Evolutionary conservation across 164 flowering plant genomes (phyloP), one percentile per base, ranked within the genome.

Genomic region (Echeveria elegans): DNA sequence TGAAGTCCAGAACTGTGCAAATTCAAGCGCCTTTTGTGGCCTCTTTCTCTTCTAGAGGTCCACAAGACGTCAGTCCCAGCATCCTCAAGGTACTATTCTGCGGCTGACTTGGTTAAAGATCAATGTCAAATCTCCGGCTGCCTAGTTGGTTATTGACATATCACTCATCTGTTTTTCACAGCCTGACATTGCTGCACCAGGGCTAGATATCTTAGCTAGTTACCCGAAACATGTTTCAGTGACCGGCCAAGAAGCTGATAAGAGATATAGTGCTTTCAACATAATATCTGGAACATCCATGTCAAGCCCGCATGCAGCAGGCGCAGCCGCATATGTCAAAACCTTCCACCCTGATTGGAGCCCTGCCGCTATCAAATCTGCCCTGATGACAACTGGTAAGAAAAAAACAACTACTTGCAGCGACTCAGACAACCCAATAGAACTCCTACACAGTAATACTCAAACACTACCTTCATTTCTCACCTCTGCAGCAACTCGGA

Each of bases 171-270:
- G 18, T 32, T 45, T 66, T 38, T 67, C 9, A 58, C 86, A 89
- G 93, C 97, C 94, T 5, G 97, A 90, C 66, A 43, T 87, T 38
- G 61, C 81, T 9, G 97, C 94, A 30, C 97, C 97, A 14, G 97
- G 97, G 10, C 66, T 84, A 14, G 71, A 76, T 73, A 88, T 90
- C 68, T 63, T 90, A n/a, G 94, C 97, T 9, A 89, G 82, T 2
- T 90, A 68, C 62, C 36, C 90, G 2, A 66, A 64, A 62, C 63
- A 75, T 58, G 23, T 75, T 10, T 31, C 86, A 0, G 10, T 80
- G n/a, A 75, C 88, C 0, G 86, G 81, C 12, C 68, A 73, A 0
- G 36, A 69, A 2, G 24, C 1, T 0, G 89, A 85, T 69, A 70
- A 40, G 0, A 76, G 88, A 5, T 34, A 48, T 7, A 45, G 66